These are phyloP conservation scores for Verticillium tricorpus DNA, from an alignment of 2,329 filamentous ascomycete genomes.

Conservation along the genomic window DNA sequence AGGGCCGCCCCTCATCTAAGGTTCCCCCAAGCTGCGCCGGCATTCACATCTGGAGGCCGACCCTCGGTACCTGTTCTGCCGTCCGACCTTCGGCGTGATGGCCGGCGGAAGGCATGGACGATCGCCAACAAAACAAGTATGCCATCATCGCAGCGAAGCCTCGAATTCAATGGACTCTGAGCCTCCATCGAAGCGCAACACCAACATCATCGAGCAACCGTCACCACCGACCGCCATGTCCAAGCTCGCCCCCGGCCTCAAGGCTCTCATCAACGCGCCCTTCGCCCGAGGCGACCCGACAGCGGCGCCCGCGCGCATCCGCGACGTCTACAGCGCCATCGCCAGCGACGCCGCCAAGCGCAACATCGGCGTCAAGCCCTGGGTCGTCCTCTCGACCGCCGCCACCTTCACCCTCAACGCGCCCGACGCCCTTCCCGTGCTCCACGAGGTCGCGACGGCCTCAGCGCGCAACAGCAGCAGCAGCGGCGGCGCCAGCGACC, in stretches of 20 bases:
- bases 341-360: slow-evolving; percentile 57
- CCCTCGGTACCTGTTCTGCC: background rate
- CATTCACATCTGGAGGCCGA: background rate
- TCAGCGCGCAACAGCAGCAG: slow-evolving; percentile 4
- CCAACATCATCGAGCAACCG: background rate
- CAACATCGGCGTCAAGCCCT: slow-evolving; percentile 59
- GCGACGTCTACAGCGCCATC: slow-evolving; percentile 60
- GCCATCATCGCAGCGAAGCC: background rate
- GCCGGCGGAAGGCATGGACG: background rate
- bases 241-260: slow-evolving; percentile 67
- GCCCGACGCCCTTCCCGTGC: slow-evolving; percentile 63
- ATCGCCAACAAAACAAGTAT: background rate
- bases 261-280: slow-evolving; percentile 68
- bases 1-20: background rate
- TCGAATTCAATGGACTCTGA: background rate
- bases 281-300: slow-evolving; percentile 62
- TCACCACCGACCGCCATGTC: slow-evolving; percentile 48
- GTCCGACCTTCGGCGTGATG: background rate
- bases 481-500: slow-evolving; percentile 13
- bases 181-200: background rate
- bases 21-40: background rate
- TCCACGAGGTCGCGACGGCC: slow-evolving; percentile 49
- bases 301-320: slow-evolving; percentile 59
- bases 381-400: slow-evolving; percentile 69
- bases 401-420: slow-evolving; percentile 85